Conservation (phyloP, 306 rosid genomes). For the Ochetophila trinervis region DNA sequence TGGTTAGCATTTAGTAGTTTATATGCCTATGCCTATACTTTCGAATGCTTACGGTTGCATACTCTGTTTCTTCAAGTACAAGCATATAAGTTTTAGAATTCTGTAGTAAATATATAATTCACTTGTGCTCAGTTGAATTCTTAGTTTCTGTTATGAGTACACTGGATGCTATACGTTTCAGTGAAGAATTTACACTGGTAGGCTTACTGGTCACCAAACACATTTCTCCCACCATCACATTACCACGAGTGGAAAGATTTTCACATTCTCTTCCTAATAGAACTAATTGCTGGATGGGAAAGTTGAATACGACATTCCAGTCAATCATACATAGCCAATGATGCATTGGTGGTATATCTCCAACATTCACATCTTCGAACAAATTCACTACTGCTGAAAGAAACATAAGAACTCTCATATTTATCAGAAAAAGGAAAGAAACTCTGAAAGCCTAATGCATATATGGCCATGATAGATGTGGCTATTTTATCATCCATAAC, state of each 20-base stretch:
- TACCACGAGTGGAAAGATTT: neutral
- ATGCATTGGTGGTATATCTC: neutral
- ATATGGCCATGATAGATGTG: too few relatives aligned
- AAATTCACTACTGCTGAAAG: neutral
- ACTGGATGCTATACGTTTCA: too few relatives aligned
- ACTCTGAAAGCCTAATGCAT: too few relatives aligned
- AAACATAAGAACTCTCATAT: neutral
- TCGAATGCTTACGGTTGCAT: neutral
- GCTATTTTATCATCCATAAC: too few relatives aligned
- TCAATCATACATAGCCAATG: neutral
- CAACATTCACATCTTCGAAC: neutral
- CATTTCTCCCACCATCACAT: neutral
- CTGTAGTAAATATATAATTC: too few relatives aligned
- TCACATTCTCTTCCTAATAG: neutral
- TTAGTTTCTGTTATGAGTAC: too few relatives aligned
- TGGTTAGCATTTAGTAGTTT: constrained; percentile 1
- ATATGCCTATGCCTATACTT: neutral
- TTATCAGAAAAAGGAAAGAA: neutral
- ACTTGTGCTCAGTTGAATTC: too few relatives aligned
- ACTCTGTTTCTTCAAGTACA: neutral
- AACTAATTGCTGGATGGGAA: neutral
- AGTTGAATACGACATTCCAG: neutral
- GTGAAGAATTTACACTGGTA: too few relatives aligned
- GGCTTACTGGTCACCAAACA: neutral
- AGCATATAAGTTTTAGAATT: too few relatives aligned